A percentile compares a stretch with the other conserved stretches of the same genome.
Conservation (phyloP, 495 filamentous ascomycete genomes). For the Xanthoparmelia taractica region DNA sequence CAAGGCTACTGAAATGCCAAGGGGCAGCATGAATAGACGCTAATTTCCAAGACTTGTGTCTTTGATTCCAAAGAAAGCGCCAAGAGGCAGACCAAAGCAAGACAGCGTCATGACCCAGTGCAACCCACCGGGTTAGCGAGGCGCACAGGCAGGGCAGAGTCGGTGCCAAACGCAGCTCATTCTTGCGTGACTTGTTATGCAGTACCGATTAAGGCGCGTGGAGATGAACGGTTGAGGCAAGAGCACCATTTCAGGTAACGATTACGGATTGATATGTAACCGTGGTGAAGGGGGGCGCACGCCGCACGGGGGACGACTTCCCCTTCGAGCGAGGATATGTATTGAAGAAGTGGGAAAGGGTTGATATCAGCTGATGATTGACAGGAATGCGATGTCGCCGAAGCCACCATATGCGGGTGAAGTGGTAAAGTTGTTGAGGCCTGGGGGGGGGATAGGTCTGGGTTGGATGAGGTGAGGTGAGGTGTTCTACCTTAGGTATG, state of each 20-base stretch:
- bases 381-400: not conserved
- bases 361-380: conserved; percentile 1
- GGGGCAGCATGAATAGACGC: not conserved
- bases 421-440: not conserved
- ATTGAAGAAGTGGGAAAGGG: too few species aligned
- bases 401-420: conserved; percentile 9
- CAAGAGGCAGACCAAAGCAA: not conserved
- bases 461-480: not conserved
- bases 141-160: not conserved
- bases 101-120: conserved; percentile 7
- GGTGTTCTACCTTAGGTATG: too few species aligned
- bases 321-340: not conserved
- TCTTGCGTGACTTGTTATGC: not conserved
- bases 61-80: not conserved
- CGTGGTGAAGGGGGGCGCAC: too few species aligned
- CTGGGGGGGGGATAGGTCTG: not conserved
- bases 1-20: conserved; percentile 3
- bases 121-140: not conserved
- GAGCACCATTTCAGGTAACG: not conserved
- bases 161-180: not conserved
- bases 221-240: not conserved
- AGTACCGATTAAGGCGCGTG: not conserved
- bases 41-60: not conserved
- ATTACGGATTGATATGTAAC: not conserved
- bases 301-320: not conserved